Evolutionary conservation across 306 rosid species (phyloP).

Genomic region (Pyrus communis): DNA sequence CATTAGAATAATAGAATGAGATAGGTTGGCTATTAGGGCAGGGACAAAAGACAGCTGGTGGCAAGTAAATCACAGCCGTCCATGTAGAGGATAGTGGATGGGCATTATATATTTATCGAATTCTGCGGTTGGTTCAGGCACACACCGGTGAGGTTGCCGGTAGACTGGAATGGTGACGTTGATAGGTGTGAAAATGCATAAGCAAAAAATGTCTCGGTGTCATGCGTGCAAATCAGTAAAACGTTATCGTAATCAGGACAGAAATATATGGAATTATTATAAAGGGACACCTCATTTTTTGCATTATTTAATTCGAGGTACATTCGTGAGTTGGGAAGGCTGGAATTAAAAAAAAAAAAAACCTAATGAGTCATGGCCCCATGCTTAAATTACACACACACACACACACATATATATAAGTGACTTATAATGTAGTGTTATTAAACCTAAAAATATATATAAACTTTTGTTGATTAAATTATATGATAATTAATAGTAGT

Average conservation of each 20-base stretch:
- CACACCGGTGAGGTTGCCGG: background rate
- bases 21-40: background rate
- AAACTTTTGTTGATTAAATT: too few relatives aligned
- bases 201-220: background rate
- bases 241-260: slow-evolving; percentile 17
- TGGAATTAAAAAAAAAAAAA: background rate
- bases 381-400: background rate
- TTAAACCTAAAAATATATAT: background rate
- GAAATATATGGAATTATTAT: background rate
- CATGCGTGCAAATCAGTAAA: slow-evolving; percentile 34
- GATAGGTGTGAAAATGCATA: background rate
- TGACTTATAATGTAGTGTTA: background rate
- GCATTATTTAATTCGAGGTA: slow-evolving; percentile 28
- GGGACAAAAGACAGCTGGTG: slow-evolving; percentile 25
- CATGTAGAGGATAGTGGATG: slow-evolving; percentile 12
- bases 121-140: background rate
- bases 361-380: slow-evolving; percentile 14
- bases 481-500: slow-evolving; percentile 1
- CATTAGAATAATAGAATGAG: slow-evolving; percentile 18
- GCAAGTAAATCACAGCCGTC: slow-evolving; percentile 31
- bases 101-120: background rate
- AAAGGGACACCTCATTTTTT: slow-evolving; percentile 18
- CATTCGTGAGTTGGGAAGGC: slow-evolving; percentile 35
- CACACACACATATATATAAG: too few relatives aligned
- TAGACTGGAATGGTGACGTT: slow-evolving; percentile 15